Evolutionary conservation across 106 monocot genomes (phyloP).

Genomic region (Narthecium ossifragum): DNA sequence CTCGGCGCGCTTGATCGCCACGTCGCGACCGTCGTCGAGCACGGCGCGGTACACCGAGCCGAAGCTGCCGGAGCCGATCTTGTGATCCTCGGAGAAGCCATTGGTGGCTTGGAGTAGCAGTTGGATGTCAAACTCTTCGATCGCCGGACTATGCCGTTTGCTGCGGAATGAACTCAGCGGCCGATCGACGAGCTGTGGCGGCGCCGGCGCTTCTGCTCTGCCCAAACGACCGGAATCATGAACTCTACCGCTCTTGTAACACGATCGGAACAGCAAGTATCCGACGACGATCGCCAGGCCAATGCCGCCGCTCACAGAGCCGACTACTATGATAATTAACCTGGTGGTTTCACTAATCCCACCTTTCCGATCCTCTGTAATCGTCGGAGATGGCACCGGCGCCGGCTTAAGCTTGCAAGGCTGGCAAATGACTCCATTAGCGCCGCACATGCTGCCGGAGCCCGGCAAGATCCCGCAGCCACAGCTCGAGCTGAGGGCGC

Average conservation of each 20-base stretch:
- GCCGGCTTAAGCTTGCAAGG: slow-evolving; percentile 17
- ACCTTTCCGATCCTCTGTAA: background rate
- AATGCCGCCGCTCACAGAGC: slow-evolving; percentile 16
- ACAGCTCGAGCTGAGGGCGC: slow-evolving; percentile 19
- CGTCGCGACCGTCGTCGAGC: too few species aligned
- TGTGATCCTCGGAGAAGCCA: too few species aligned
- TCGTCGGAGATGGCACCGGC: background rate
- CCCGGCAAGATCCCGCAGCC: slow-evolving; percentile 32
- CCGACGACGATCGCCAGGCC: background rate
- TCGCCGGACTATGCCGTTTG: too few species aligned
- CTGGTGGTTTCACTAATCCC: background rate
- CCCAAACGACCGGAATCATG: slow-evolving; percentile 24
- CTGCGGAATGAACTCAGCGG: too few species aligned
- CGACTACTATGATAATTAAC: slow-evolving; percentile 21
- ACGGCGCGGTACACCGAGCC: too few species aligned
- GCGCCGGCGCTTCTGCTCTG: too few species aligned
- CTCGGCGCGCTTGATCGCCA: too few species aligned
- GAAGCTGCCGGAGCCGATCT: too few species aligned
- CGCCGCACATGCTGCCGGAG: slow-evolving; percentile 30
- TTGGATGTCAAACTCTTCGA: too few species aligned
- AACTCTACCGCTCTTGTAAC: slow-evolving; percentile 6
- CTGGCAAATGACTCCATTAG: slow-evolving; percentile 24
- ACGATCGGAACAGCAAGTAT: slow-evolving; percentile 12
- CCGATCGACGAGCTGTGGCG: too few species aligned
- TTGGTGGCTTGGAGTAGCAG: too few species aligned